phyloP scores from a whole-genome alignment of 1,139 yeast species.

The Magnusiomyces magnusii region DNA sequence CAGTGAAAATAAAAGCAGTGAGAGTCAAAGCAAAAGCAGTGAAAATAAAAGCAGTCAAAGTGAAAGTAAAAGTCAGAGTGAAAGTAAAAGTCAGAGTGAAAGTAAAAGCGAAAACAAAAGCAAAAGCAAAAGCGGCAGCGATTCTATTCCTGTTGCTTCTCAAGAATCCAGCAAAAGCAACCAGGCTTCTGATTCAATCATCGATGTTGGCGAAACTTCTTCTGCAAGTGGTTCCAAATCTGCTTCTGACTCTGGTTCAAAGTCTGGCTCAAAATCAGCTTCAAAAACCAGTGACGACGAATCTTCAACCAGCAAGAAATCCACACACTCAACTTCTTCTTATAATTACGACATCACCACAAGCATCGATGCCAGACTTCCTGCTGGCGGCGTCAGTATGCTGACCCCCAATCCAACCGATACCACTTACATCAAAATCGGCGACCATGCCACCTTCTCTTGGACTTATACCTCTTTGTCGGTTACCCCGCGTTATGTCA shows the following conservation, averaged over 20 bases:
- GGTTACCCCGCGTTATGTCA: slow-evolving; percentile 34
- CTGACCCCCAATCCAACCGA: slow-evolving; percentile 32
- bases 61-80: background rate
- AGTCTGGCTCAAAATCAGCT: background rate
- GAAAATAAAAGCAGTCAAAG: no score
- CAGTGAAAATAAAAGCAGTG: no score
- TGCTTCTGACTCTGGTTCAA: no score
- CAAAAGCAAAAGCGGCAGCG: no score
- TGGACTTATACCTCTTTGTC: slow-evolving; percentile 36
- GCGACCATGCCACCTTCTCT: slow-evolving; percentile 36
- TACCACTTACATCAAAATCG: slow-evolving; percentile 35
- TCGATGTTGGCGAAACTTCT: no score
- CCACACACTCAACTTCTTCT: slow-evolving; percentile 9
- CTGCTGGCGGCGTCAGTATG: slow-evolving; percentile 35
- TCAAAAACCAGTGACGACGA: no score
- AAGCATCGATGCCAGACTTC: slow-evolving; percentile 31
- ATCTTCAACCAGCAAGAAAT: background rate
- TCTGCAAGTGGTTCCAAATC: background rate
- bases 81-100: background rate
- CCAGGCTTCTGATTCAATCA: background rate
- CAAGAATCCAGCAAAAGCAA: background rate
- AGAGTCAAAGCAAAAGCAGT: no score
- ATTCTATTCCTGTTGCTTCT: background rate
- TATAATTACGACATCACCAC: slow-evolving; percentile 14
- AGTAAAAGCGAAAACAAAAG: no score